A percentile compares a stretch with the other conserved stretches of the same genome.
These are phyloP conservation scores for Grigorovia yakushimaensis DNA, from an alignment of 805 yeast genomes.

Conservation along the genomic window DNA sequence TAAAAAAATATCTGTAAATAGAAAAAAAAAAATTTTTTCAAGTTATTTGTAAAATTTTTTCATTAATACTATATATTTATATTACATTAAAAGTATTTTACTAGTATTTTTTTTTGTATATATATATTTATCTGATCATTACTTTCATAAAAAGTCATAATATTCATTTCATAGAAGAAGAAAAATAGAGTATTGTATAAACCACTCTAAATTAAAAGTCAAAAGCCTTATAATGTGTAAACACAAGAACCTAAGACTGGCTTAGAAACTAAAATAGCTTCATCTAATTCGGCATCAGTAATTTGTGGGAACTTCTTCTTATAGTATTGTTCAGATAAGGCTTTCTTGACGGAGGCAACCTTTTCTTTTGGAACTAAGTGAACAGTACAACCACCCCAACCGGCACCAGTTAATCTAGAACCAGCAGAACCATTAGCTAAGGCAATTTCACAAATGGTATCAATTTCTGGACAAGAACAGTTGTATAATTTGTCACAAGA, in stretches of 20 bases:
- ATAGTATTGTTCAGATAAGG: slow-evolving; percentile 45
- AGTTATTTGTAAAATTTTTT: no score
- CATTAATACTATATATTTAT: neutral
- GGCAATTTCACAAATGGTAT: slow-evolving; percentile 46
- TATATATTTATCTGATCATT: neutral
- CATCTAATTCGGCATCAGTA: slow-evolving; percentile 35
- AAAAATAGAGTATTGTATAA: neutral
- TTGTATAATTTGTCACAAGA: slow-evolving; percentile 41
- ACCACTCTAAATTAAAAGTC: neutral
- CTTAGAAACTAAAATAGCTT: slow-evolving; percentile 45
- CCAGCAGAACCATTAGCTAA: slow-evolving; percentile 48
- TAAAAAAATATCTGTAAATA: no score
- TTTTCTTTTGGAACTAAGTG: slow-evolving; percentile 37
- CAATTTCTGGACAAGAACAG: slow-evolving; percentile 48
- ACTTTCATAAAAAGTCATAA: neutral
- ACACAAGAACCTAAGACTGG: slow-evolving; percentile 45
- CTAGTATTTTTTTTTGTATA: neutral
- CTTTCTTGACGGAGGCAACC: slow-evolving; percentile 32
- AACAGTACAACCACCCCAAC: slow-evolving; percentile 70
- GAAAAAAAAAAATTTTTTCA: no score
- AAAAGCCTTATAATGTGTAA: slow-evolving; percentile 13
- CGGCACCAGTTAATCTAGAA: slow-evolving; percentile 70
- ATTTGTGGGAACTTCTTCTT: slow-evolving; percentile 38
- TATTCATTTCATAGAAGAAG: neutral
- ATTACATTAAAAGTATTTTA: neutral